Evolutionary conservation across 352 stramenopile genomes (phyloP).

Genomic region (Phytophthora foliorum): DNA sequence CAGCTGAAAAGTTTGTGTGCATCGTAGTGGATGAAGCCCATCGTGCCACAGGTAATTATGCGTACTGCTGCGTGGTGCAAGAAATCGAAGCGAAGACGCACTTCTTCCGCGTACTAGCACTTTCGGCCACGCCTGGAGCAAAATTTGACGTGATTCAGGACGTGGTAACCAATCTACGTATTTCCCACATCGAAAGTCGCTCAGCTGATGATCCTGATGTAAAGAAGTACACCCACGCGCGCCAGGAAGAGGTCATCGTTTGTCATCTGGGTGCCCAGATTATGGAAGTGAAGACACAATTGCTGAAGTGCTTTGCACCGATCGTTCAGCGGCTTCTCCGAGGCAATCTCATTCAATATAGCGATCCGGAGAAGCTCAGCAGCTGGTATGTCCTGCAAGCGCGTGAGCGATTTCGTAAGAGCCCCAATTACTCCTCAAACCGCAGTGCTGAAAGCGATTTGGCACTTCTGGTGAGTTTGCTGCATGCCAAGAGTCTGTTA

Average conservation of each 20-base stretch:
- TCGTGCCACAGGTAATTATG: slow-evolving; percentile 97
- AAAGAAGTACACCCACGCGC: slow-evolving; percentile 85
- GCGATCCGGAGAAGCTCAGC: slow-evolving; percentile 79
- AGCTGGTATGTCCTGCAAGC: slow-evolving; percentile 85
- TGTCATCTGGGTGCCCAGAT: slow-evolving; percentile 72
- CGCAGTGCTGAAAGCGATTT: slow-evolving; percentile 82
- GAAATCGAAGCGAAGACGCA: slow-evolving; percentile 69
- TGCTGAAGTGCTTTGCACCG: slow-evolving; percentile 68
- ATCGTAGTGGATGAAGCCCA: slow-evolving; percentile 99
- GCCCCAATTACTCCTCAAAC: slow-evolving; percentile 67
- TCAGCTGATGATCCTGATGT: slow-evolving; percentile 96
- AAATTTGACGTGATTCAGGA: slow-evolving; percentile 97
- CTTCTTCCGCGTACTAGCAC: slow-evolving; percentile 93
- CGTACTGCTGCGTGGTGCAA: slow-evolving; percentile 95
- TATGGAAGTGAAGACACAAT: slow-evolving; percentile 70
- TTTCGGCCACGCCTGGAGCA: slow-evolving; percentile 97
- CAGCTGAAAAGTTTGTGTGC: slow-evolving; percentile 92
- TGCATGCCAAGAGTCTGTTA: slow-evolving; percentile 85
- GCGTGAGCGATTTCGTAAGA: slow-evolving; percentile 78
- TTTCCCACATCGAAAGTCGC: slow-evolving; percentile 96
- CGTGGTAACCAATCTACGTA: slow-evolving; percentile 95
- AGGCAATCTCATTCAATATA: slow-evolving; percentile 71
- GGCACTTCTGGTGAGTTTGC: slow-evolving; percentile 72
- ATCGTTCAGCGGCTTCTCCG: slow-evolving; percentile 68
- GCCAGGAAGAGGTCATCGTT: slow-evolving; percentile 88